A percentile compares a stretch with the other conserved stretches of the same genome.
phyloP scores from a whole-genome alignment of 441 rosid genomes.

The Aleurites moluccanus region DNA sequence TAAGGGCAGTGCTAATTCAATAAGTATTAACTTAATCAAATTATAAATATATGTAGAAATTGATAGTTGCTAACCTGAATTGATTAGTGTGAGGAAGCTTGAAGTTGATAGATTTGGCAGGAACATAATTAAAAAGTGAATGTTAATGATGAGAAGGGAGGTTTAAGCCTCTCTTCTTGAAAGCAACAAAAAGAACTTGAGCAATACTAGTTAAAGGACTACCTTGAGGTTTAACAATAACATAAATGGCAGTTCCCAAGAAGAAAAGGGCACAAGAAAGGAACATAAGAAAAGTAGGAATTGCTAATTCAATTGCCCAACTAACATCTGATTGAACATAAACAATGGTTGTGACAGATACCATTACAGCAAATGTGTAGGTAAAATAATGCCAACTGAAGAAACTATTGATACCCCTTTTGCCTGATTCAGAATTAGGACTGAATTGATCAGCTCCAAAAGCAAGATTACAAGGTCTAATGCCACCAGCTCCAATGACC shows the following conservation, averaged over 20 bases:
- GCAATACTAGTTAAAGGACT: constrained; percentile 38
- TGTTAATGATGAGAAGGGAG: constrained; percentile 4
- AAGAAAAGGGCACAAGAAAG: constrained; percentile 34
- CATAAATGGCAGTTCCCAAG: constrained; percentile 35
- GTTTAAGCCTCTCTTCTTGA: constrained; percentile 22
- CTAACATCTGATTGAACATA: constrained; percentile 36
- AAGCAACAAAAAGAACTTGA: constrained; percentile 35
- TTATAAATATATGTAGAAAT: too few relatives aligned
- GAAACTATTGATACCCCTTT: constrained; percentile 35
- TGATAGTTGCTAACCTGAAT: constrained; percentile 28
- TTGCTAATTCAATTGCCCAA: constrained; percentile 39
- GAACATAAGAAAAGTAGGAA: constrained; percentile 37
- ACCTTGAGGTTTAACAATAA: constrained; percentile 37
- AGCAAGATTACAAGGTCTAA: constrained; percentile 45
- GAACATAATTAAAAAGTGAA: constrained; percentile 26
- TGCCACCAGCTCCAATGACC: constrained; percentile 42
- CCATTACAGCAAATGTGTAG: constrained; percentile 33
- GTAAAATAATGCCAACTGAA: constrained; percentile 46
- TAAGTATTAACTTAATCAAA: too few relatives aligned
- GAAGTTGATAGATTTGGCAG: constrained; percentile 29
- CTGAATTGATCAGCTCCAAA: constrained; percentile 48
- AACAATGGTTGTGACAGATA: constrained; percentile 30
- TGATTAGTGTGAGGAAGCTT: constrained; percentile 37
- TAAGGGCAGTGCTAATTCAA: too few relatives aligned
- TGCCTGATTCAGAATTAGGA: constrained; percentile 33